Conservation (phyloP, 192 early-diverging fungal species). For the Kappamyces sp. region DNA sequence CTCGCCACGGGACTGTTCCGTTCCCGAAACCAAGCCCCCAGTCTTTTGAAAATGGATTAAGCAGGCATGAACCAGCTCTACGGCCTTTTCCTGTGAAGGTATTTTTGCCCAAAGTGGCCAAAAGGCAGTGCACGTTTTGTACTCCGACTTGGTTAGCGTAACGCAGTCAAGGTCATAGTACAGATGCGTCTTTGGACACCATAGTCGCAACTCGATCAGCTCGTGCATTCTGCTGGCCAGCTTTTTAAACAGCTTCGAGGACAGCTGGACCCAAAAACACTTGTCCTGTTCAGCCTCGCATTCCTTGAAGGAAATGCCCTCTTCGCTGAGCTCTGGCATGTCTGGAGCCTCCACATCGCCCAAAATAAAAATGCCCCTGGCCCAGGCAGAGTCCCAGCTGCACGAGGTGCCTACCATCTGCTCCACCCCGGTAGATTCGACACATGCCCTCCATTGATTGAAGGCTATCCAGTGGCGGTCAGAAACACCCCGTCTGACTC, state of each 20-base stretch:
- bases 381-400: slow-evolving; percentile 47
- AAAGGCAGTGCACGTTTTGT: slow-evolving; percentile 83
- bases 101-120: slow-evolving; percentile 92
- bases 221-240: slow-evolving; percentile 56
- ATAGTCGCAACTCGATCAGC: slow-evolving; percentile 73
- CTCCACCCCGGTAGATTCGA: slow-evolving; percentile 24
- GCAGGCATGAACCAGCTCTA: slow-evolving; percentile 58
- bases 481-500: slow-evolving; percentile 37
- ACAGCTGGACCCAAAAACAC: slow-evolving; percentile 35
- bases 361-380: slow-evolving; percentile 42
- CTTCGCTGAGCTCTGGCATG: slow-evolving; percentile 16
- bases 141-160: slow-evolving; percentile 56
- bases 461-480: slow-evolving; percentile 32
- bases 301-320: background rate
- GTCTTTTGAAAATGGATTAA: slow-evolving; percentile 79
- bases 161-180: slow-evolving; percentile 90
- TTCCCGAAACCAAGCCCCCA: slow-evolving; percentile 90
- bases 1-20: slow-evolving; percentile 78
- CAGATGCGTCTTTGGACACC: slow-evolving; percentile 70
- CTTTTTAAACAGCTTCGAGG: slow-evolving; percentile 32
- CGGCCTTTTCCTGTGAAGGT: slow-evolving; percentile 69
- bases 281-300: background rate
- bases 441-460: slow-evolving; percentile 25
- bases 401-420: slow-evolving; percentile 28
- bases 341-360: slow-evolving; percentile 31